Conservation (phyloP, 2,329 filamentous ascomycete species). For the Epichloe typhina region DNA sequence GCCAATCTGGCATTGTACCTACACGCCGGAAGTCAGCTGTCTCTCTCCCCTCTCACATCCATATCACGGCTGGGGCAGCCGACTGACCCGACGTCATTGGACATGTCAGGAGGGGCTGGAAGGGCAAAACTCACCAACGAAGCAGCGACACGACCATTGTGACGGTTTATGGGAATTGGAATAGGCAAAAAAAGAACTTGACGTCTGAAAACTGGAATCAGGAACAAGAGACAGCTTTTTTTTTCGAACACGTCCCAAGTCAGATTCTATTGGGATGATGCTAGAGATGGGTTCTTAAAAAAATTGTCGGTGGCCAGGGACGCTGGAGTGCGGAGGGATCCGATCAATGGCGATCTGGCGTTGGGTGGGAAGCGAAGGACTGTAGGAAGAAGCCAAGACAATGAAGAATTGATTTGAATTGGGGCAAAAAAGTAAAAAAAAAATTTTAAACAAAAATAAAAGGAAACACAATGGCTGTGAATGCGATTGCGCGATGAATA, state of each 20-base stretch:
- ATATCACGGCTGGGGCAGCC: neutral
- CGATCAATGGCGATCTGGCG: neutral
- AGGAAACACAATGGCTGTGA: no score
- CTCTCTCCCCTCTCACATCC: neutral
- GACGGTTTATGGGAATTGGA: neutral
- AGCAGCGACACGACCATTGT: conserved; percentile 13
- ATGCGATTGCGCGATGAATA: no score
- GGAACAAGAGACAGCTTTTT: neutral
- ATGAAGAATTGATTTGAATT: no score
- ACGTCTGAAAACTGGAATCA: neutral
- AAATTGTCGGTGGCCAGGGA: neutral
- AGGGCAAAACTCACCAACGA: conserved; percentile 15
- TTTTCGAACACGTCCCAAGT: neutral
- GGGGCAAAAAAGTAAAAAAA: no score
- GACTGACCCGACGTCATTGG: neutral
- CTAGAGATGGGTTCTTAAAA: neutral
- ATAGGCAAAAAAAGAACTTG: neutral
- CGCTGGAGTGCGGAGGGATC: neutral
- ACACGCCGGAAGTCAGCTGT: conserved; percentile 7
- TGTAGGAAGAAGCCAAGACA: neutral
- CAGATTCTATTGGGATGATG: neutral
- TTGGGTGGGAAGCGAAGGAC: neutral
- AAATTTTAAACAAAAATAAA: no score
- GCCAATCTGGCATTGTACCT: conserved; percentile 83
- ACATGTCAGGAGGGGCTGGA: neutral